Conservation (phyloP, 108 stramenopile genomes). For the Bacterosira constricta region DNA sequence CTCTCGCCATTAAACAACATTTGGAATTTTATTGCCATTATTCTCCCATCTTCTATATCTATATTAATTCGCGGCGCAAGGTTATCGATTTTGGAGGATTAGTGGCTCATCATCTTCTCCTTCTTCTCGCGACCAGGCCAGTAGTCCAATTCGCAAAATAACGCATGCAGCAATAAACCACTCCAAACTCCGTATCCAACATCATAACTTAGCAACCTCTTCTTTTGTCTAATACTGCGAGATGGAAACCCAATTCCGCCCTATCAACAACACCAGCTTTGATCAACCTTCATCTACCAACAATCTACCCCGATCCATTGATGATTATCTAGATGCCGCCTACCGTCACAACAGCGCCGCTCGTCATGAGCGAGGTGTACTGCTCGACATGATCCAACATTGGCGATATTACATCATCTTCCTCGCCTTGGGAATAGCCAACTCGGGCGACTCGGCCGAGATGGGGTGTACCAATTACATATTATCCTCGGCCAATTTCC, state of each 20-base stretch:
- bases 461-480: slow-evolving; percentile 32
- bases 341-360: not conserved
- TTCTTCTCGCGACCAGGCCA: too few relatives aligned
- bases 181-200: not conserved
- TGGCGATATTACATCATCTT: slow-evolving; percentile 74
- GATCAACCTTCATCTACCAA: slow-evolving; percentile 11
- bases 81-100: too few relatives aligned
- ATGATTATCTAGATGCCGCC: slow-evolving; percentile 26
- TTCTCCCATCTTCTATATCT: too few relatives aligned
- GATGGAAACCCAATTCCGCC: not conserved
- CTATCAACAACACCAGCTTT: not conserved
- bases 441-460: slow-evolving; percentile 40
- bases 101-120: too few relatives aligned
- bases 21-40: too few relatives aligned
- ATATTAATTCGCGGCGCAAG: too few relatives aligned
- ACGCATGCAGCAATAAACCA: not conserved
- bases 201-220: too few relatives aligned
- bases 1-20: too few relatives aligned
- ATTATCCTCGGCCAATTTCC: slow-evolving; percentile 19
- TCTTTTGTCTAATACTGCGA: too few relatives aligned
- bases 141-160: not conserved
- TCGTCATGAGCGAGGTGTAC: not conserved
- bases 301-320: slow-evolving; percentile 23
- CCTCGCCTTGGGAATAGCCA: slow-evolving; percentile 39
- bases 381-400: slow-evolving; percentile 5